Evolutionary conservation across 192 early-diverging fungal species (phyloP).

Genomic region (Chytriomyces sp.): DNA sequence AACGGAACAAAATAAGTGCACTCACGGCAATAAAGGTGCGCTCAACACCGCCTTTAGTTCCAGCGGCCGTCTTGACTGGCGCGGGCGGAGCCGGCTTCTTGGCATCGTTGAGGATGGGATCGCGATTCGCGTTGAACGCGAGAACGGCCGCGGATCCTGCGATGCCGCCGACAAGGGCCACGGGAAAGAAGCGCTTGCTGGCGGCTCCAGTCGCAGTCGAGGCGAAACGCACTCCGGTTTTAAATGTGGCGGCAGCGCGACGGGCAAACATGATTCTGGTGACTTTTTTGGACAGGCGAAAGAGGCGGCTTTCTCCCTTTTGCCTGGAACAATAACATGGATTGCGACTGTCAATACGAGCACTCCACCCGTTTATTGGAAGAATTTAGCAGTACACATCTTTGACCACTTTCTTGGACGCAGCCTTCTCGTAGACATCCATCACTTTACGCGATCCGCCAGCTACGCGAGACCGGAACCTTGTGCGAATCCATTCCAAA

Average conservation of each 20-base stretch:
- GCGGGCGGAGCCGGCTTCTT: constrained; percentile 15
- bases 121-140: no score
- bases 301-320: no score
- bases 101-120: neutral
- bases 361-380: neutral
- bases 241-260: neutral
- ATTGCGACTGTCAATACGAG: no score
- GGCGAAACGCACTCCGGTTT: neutral
- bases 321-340: no score
- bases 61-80: constrained; percentile 43
- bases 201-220: neutral
- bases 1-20: constrained; percentile 18
- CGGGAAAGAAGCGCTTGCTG: neutral
- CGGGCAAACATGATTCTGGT: neutral
- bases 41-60: constrained; percentile 63
- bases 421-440: neutral
- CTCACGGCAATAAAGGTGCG: constrained; percentile 71
- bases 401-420: neutral
- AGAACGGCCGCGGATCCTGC: neutral
- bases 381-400: neutral
- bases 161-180: neutral
- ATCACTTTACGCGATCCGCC: neutral
- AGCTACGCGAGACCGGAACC: constrained; percentile 28
- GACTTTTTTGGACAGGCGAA: no score
- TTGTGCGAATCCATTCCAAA: constrained; percentile 46